Conservation (phyloP, 176 grass and related monocot genomes). For the Cocos nucifera region DNA sequence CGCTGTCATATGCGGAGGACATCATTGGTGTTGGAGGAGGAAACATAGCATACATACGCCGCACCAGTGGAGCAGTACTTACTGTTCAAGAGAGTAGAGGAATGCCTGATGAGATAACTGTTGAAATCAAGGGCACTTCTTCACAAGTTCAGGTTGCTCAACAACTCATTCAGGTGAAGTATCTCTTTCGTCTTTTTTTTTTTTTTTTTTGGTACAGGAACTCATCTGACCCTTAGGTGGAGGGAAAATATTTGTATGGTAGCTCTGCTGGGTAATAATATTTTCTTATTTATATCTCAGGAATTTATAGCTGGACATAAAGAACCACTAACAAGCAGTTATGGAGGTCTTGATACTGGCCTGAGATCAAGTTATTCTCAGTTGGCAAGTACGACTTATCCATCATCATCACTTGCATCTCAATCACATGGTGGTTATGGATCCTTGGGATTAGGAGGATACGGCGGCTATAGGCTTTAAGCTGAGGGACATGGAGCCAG, state of each 20-base stretch:
- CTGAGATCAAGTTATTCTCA: constrained; percentile 73
- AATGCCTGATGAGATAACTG: constrained; percentile 83
- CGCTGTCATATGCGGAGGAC: constrained; percentile 89
- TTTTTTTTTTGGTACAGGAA: background rate
- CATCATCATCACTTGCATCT: constrained; percentile 40
- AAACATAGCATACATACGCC: constrained; percentile 88
- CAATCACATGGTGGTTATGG: constrained; percentile 65
- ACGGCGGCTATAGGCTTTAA: constrained; percentile 64
- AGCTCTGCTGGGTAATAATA: background rate
- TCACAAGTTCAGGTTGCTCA: constrained; percentile 87
- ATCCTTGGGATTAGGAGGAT: constrained; percentile 61
- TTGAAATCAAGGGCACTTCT: constrained; percentile 92
- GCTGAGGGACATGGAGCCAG: background rate
- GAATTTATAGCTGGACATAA: constrained; percentile 71
- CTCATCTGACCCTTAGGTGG: background rate
- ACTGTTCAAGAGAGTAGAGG: constrained; percentile 84
- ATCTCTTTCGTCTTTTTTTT: background rate
- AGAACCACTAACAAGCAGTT: constrained; percentile 61
- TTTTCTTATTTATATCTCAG: constrained; percentile 23
- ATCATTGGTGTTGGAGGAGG: constrained; percentile 88
- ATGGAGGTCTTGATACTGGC: constrained; percentile 52
- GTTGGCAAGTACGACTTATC: constrained; percentile 54
- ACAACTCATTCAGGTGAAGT: constrained; percentile 72
- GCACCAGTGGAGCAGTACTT: constrained; percentile 70
- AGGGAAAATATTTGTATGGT: background rate